Evolutionary conservation across 129 eudicot species (phyloP).

Genomic region (Saussurea involucrata): DNA sequence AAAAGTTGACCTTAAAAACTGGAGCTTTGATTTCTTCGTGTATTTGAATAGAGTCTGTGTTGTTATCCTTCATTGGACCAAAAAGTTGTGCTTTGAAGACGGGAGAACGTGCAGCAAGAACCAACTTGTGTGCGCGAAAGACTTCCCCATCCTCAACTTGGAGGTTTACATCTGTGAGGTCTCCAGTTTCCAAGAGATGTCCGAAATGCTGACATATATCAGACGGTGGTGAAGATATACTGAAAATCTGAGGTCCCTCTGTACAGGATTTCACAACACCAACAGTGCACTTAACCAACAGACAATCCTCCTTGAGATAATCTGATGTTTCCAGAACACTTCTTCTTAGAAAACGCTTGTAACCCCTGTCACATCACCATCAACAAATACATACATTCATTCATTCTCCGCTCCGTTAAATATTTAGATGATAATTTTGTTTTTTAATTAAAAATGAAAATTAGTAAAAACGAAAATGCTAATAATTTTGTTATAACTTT

Average conservation of each 20-base stretch:
- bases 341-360: conserved; percentile 65
- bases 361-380: conserved; percentile 49
- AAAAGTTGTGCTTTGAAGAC: conserved; percentile 63
- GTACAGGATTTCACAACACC: conserved; percentile 60
- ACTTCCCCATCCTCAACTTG: conserved; percentile 58
- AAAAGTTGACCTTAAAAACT: conserved; percentile 71
- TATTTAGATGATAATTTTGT: too few relatives aligned
- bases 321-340: conserved; percentile 52
- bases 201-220: conserved; percentile 60
- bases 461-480: too few relatives aligned
- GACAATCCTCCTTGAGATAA: conserved; percentile 65
- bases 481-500: too few relatives aligned
- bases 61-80: conserved; percentile 59
- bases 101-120: conserved; percentile 68
- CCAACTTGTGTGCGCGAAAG: conserved; percentile 60
- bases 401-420: too few relatives aligned
- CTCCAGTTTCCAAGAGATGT: conserved; percentile 46
- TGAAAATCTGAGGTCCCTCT: conserved; percentile 47
- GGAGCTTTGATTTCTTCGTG: conserved; percentile 56
- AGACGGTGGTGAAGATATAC: conserved; percentile 49
- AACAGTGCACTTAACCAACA: conserved; percentile 50
- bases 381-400: too few relatives aligned
- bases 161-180: conserved; percentile 46
- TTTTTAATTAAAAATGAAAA: too few relatives aligned
- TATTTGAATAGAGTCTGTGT: conserved; percentile 29